Evolutionary conservation across 108 stramenopile species (phyloP), one percentile per base, ranked within the genome.

Genomic region (Pelagomonas calceolata): DNA sequence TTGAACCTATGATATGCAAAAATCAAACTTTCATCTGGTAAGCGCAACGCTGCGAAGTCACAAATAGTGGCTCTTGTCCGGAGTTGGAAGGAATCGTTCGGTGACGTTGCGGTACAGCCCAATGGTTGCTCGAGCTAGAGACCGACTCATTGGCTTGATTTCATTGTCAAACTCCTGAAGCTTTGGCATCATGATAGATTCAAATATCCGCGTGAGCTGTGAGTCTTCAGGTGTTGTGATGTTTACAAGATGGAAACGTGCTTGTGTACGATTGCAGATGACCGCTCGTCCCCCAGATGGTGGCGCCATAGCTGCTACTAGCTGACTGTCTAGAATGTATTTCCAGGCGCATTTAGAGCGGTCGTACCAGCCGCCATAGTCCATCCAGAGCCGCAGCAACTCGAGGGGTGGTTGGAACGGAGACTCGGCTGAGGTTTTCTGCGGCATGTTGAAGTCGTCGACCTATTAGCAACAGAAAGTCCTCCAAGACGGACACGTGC

Each of bases 371-470:
- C 70, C 85, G 0, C 79, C 81, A 67, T 87, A 86, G 77, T 86
- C 86, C 66, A 86, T 81, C 85, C 85, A 87, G 45, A 84, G 81
- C 16, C 86, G 81, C n/a, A 87, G 82, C 30, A 87, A 82, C 80
- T 87, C 86, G 4, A 87, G 70, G 14, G 86, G 85, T 0, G 86
- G 86, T 76, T 87, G 86, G 79, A 84, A 84, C 29, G 83, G 83
- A 0, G 80, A 79, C 35, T 85, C 86, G 68, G 75, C 82, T 32
- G 46, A 74, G 16, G 82, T 84, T 44, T 82, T 76, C 64, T 77
- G 68, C 35, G 86, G 86, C 86, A 87, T 85, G 75, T 87, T 87
- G 46, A 87, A 82, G 67, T 87, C 86, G 63, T 87, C 86, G 43
- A 85, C 72, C 39, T 43, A 43, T 43, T 5, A 43, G n/a, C n/a